These are phyloP conservation scores for Rhizopogon vulgaris DNA, from an alignment of 768 basidiomycete species.

Conservation along the genomic window DNA sequence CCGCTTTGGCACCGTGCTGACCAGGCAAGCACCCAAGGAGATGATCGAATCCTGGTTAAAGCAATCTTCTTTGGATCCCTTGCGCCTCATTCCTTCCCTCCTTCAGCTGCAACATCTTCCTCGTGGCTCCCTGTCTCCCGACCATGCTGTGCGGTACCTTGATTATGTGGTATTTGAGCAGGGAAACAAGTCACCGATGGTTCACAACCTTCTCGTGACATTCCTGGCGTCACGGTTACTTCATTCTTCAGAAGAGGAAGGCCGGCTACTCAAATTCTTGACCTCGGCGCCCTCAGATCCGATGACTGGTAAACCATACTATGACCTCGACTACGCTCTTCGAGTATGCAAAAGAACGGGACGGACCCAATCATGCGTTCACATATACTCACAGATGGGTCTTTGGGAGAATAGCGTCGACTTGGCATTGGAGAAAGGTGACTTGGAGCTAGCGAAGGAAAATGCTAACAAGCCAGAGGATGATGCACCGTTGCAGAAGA, in stretches of 20 bases:
- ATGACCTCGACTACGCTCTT: conserved; percentile 94
- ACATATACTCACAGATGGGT: conserved; percentile 97
- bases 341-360: conserved; percentile 82
- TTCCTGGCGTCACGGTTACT: conserved; percentile 61
- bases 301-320: conserved; percentile 81
- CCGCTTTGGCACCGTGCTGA: conserved; percentile 82
- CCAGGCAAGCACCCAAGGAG: conserved; percentile 81
- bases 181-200: conserved; percentile 72
- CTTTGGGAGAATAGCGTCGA: conserved; percentile 96
- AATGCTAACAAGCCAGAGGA: conserved; percentile 95
- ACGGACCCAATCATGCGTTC: conserved; percentile 84
- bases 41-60: conserved; percentile 92
- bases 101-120: conserved; percentile 72
- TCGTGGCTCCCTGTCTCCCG: conserved; percentile 65
- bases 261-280: conserved; percentile 76
- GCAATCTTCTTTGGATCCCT: conserved; percentile 70
- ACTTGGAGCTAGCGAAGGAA: conserved; percentile 89
- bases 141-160: conserved; percentile 89
- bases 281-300: conserved; percentile 77
- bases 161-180: conserved; percentile 79
- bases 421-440: conserved; percentile 88
- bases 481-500: conserved; percentile 81
- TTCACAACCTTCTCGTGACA: conserved; percentile 92
- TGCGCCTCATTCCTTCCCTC: conserved; percentile 84
- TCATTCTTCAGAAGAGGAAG: conserved; percentile 57